phyloP scores from a whole-genome alignment of 2,329 filamentous ascomycete species.

The Tolypocladium endophyticum region DNA sequence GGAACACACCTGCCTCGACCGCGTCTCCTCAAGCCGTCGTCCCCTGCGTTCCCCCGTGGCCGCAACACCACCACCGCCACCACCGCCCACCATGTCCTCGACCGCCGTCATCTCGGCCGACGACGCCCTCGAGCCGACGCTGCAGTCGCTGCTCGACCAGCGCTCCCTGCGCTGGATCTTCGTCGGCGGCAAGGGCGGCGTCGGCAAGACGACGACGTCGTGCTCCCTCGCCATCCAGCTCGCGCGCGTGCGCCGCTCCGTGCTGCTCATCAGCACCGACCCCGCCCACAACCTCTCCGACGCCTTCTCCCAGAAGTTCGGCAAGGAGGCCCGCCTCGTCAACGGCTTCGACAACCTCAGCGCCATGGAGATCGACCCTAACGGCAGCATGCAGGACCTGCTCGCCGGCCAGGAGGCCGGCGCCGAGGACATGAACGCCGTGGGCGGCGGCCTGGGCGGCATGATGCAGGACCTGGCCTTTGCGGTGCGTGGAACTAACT shows the following conservation, averaged over 20 bases:
- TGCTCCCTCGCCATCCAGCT: constrained; percentile 98
- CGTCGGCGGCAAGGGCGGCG: constrained; percentile 94
- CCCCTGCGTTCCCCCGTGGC: neutral
- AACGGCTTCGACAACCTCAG: constrained; percentile 89
- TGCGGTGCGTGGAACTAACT: constrained; percentile 47
- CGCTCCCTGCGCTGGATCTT: constrained; percentile 97
- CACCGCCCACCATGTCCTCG: constrained; percentile 26
- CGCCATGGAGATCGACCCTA: constrained; percentile 99
- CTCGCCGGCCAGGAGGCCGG: constrained; percentile 69
- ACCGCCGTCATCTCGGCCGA: constrained; percentile 36
- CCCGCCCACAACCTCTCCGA: constrained; percentile 96
- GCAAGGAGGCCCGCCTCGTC: constrained; percentile 90
- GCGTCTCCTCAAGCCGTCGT: neutral
- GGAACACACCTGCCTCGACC: too few species aligned
- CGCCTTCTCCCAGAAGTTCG: constrained; percentile 97
- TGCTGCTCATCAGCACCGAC: constrained; percentile 96
- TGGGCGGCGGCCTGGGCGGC: constrained; percentile 67
- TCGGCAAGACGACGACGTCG: constrained; percentile 98
- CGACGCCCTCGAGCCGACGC: constrained; percentile 78
- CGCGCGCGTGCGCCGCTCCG: constrained; percentile 85
- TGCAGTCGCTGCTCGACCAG: constrained; percentile 92
- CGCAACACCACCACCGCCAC: neutral
- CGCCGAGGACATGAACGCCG: constrained; percentile 54
- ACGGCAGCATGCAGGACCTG: constrained; percentile 93
- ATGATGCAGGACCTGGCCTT: constrained; percentile 99